Evolutionary conservation across 352 stramenopile genomes (phyloP), one percentile per base, ranked within the genome.

Genomic region (Globisporangium iwayamae): DNA sequence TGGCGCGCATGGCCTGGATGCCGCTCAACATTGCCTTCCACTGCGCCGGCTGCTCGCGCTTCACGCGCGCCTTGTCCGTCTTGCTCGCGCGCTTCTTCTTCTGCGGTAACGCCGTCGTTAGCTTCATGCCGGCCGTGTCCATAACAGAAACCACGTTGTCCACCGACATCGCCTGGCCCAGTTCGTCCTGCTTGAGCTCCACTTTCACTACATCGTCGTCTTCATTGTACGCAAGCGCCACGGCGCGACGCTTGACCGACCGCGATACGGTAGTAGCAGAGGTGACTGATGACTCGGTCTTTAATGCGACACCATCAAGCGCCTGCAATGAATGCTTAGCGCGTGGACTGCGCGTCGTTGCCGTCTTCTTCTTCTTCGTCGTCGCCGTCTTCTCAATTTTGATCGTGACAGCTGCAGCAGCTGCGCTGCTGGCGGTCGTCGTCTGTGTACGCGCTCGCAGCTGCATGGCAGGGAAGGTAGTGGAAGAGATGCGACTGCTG

Each of bases 1-100:
- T 77, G 18, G 74, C 77, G 9, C 85, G 81, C 83, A 94, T 94
- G 54, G 78, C 67, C 45, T 87, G 65, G 56, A 94, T 94, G 2
- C 81, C 79, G 1, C 56, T 55, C 34, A 89, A 65, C 51, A 92
- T 72, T 30, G 81, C 68, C 34, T 87, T 70, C 85, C 85, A 94
- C 13, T 73, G 53, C 38, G 58, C 57, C 18, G 83, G 85, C 46
- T 32, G 39, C 10, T 59, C 41, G 41, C 61, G 52, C 52, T 61
- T 61, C 28, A 61, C 52, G 20, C 61, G 61, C 51, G 28, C 4
- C 43, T 48, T 14, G 4, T 83, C 65, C 10, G 57, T 45, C 34
- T 70, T 52, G 47, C 53, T 60, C 39, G 60, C 56, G 54, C 63
- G 64, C 34, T 75, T 64, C 47, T 79, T 78, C 38, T 58, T 67